Percentiles rank a stretch among this genome's conserved stretches.
Evolutionary conservation across 2,329 filamentous ascomycete species (phyloP).

Genomic region (Escovopsis weberi): DNA sequence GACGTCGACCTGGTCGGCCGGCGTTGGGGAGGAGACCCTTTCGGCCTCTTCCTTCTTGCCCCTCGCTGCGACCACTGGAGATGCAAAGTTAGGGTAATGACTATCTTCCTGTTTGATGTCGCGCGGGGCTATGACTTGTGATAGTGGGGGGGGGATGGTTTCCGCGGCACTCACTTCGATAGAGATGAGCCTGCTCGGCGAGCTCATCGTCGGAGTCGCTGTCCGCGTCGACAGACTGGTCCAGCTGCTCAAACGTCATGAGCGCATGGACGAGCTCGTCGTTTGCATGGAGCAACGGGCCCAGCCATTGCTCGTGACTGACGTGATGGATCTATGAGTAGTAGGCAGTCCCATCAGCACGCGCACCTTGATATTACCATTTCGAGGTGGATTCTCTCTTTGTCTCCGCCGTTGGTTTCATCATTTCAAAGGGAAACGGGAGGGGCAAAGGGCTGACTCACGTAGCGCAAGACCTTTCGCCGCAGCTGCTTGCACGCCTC

Average conservation of each 20-base stretch:
- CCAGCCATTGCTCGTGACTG: slow-evolving; percentile 82
- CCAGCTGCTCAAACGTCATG: slow-evolving; percentile 89
- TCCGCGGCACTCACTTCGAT: slow-evolving; percentile 34
- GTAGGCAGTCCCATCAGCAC: slow-evolving; percentile 1
- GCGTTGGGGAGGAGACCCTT: slow-evolving; percentile 26
- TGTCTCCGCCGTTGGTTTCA: not conserved
- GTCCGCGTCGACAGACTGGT: slow-evolving; percentile 67
- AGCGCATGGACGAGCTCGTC: slow-evolving; percentile 89
- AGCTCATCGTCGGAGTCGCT: slow-evolving; percentile 56
- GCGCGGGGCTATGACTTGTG: too few relatives aligned
- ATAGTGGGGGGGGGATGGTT: not conserved
- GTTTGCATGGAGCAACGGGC: slow-evolving; percentile 81
- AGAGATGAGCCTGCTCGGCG: slow-evolving; percentile 51
- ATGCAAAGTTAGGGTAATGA: not conserved
- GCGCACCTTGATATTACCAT: not conserved
- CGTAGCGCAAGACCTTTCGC: slow-evolving; percentile 72
- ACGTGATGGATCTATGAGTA: slow-evolving; percentile 62
- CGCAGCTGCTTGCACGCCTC: slow-evolving; percentile 77
- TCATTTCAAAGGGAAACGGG: not conserved
- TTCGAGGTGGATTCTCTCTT: not conserved
- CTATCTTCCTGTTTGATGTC: too few relatives aligned
- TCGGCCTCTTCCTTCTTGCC: slow-evolving; percentile 28
- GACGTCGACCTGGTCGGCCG: slow-evolving; percentile 27
- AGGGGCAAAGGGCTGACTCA: slow-evolving; percentile 21
- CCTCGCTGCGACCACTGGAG: slow-evolving; percentile 38